Base-by-base conservation (phyloP, 108 stramenopile species). In the Aurantiochytrium sp. region DNA sequence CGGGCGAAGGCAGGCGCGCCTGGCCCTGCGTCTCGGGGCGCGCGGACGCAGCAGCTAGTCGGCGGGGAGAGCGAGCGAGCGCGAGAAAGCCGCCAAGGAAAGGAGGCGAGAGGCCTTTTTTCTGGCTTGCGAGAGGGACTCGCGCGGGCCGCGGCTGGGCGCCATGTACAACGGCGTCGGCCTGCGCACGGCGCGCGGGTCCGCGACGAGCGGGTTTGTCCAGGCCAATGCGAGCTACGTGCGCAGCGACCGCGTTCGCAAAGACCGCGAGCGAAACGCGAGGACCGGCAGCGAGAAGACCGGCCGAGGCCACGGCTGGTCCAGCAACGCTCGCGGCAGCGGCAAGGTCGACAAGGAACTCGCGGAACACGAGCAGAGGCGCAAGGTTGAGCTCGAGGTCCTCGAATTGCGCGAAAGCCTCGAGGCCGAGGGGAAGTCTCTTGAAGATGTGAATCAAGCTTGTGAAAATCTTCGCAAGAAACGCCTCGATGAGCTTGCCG, bases 111-210 rank as follows among this genome's bases (percentile, higher is more conserved):
- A n/a, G n/a, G n/a, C n/a, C n/a, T n/a, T 35, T 35, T 1, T 35
- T 35, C 29, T 35, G 29, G 29, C 29, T 35, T 35, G 29, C 29
- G 29, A 35, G 29, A 35, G 29, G 29, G 29, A 35, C 29, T 35
- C 29, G 29, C 29, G 29, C 29, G 29, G 29, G 29, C 29, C 29
- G 29, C 29, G 29, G 29, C 0, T 2, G 42, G 23, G n/a, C 51
- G 87, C 55, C 35, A 87, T 87, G 88, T 91, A 91, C 72, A 91
- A 91, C 72, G 90, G 90, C 35, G 88, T 91, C 23, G 90, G 90
- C 57, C 59, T 91, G 72, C 42, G 53, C 25, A 89, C 90, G 53
- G 72, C 23, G 69, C 88, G 90, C 58, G 90, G 90, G 21, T 89
- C 88, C 58, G 87, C 71, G 4, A 91, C 90, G 72, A 89, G 71